Base-by-base conservation (phyloP, 352 stramenopile species). In the Peronospora tabacina region DNA sequence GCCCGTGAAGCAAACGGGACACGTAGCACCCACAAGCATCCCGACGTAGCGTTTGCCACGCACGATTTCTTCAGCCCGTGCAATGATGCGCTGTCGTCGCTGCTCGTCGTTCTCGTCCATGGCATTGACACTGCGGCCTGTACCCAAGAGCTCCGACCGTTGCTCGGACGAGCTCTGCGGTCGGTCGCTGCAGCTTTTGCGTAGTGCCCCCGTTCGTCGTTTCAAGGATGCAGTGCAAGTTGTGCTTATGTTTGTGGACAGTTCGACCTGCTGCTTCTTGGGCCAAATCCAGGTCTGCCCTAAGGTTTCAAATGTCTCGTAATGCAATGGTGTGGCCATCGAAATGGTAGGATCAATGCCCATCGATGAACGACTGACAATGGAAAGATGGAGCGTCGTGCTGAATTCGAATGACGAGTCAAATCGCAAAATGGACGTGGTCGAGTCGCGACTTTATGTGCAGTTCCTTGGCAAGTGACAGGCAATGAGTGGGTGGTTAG, bases 1-100 rank as follows among this genome's bases (percentile, higher is more conserved):
- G 56, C 82, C 72, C 15, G 51, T 58, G n/a, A 86, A 66, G 53
- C 77, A 88, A 51, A 88, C 72, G 20, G 77, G 77, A 42, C 77
- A 88, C 15, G 64, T 86, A 12, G 72, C 68, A 29, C 77, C 77
- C 5, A 75, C 60, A 49, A 85, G 58, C 61, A 88, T 75, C 12
- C 77, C 77, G 11, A 86, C 72, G 40, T 69, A 72, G n/a, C 59
- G 63, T 49, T 86, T 86, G 40, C 69, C 63, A 28, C 47, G 65
- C 45, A 84, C 24, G 39, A 88, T 88, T 46, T 85, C 68, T 33
- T 88, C 77, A 0, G 77, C 73, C 5, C 68, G 67, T n/a, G 66
- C 58, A 44, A 69, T 70, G 50, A 88, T 85, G 16, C 40, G 37
- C 33, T 69, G 54, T 35, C 70, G 61, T 1, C 68, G 58, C 30